Conservation (phyloP, 169 alveolate species). For the Plasmodium billcollinsi region DNA sequence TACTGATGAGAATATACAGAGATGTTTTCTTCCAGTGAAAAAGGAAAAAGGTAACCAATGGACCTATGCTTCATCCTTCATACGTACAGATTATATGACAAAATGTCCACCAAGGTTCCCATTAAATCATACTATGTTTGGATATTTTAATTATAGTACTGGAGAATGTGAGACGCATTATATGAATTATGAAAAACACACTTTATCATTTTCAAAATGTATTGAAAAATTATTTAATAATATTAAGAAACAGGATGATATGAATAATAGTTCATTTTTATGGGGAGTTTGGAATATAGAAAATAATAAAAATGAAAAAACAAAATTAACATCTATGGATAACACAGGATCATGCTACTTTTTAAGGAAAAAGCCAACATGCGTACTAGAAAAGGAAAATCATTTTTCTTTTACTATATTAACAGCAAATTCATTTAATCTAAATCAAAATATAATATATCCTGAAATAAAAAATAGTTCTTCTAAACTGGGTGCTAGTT, state of each 20-base stretch:
- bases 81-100: constrained; percentile 59
- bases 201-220: constrained; percentile 19
- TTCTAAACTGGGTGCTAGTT: background rate
- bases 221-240: constrained; percentile 37
- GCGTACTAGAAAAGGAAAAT: constrained; percentile 37
- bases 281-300: constrained; percentile 57
- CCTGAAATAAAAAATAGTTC: constrained; percentile 21
- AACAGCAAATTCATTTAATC: constrained; percentile 56
- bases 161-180: constrained; percentile 39
- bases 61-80: constrained; percentile 70
- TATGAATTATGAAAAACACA: background rate
- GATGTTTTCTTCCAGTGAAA: constrained; percentile 47
- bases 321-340: constrained; percentile 29
- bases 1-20: constrained; percentile 12
- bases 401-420: constrained; percentile 45
- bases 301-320: background rate
- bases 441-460: constrained; percentile 19
- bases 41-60: constrained; percentile 53
- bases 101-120: constrained; percentile 73
- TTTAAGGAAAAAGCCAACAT: constrained; percentile 34
- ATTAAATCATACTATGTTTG: constrained; percentile 55
- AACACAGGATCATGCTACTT: constrained; percentile 35
- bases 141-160: constrained; percentile 42
- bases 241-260: constrained; percentile 1
- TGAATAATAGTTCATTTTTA: background rate